Evolutionary conservation across 805 yeast genomes (phyloP), one percentile per base, ranked within the genome.

Genomic region (Ogataea trehaloabstinens): DNA sequence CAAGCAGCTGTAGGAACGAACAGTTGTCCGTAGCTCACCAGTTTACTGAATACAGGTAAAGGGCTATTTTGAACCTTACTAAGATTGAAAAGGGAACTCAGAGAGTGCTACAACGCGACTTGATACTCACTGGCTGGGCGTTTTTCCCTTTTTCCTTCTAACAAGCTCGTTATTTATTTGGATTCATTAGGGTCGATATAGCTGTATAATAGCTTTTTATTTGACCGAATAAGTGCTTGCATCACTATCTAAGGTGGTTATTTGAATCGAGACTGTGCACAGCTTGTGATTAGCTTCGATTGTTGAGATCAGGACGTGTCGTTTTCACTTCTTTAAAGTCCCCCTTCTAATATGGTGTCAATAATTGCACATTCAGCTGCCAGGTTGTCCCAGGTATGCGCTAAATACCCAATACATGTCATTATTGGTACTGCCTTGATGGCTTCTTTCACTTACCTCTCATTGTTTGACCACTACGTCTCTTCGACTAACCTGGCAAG

Each of bases 341-440:
- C 25, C 8, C 11, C 12, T 22, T 22, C 12, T 12, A 12, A 7
- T 11, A 52, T 52, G 56, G 17, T 40, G 4, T 43, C 49, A 8
- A 18, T 40, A 4, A 27, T 58, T 28, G 48, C 63, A 10, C 53
- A 44, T 20, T 39, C 49, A 21, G 51, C 63, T 13, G 64, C 67
- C 2, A 33, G 31, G 18, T 39, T 64, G 20, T 62, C 68, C 19
- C 68, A 67, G 41, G 59, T 73, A 17, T 78, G 91, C 37, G 93
- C 95, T 11, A 75, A 76, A 43, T 75, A 81, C 56, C 99, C 99
- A 13, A 86, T 91, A 49, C 98, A 90, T 63, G 75, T 88, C 38
- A 80, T 90, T 37, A 78, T 88, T 33, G 55, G 78, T 40, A 75
- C 88, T 5, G 73, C 91, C 11, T 64, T 89, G 34, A 59, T 87